These are phyloP conservation scores for Neodidymelliopsis sp. DNA, from an alignment of 2,329 filamentous ascomycete species.

Conservation along the genomic window DNA sequence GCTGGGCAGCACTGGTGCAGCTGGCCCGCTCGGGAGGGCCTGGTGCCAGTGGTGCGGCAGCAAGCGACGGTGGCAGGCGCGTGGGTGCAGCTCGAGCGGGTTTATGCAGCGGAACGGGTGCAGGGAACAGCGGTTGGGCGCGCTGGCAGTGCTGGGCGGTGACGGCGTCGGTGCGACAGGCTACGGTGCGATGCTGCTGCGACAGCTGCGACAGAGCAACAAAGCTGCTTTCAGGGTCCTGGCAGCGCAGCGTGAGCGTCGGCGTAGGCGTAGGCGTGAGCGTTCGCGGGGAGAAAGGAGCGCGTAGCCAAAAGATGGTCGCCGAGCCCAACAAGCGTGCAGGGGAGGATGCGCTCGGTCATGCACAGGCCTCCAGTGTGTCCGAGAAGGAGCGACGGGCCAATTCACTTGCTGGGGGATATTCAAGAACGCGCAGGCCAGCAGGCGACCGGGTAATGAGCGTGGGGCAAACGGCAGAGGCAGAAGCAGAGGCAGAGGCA, in stretches of 20 bases:
- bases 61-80: slow-evolving; percentile 4
- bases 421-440: slow-evolving; percentile 10
- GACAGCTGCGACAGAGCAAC: neutral
- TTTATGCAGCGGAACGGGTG: slow-evolving; percentile 5
- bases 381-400: slow-evolving; percentile 11
- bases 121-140: slow-evolving; percentile 2
- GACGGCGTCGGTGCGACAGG: neutral
- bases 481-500: slow-evolving; percentile 4
- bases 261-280: too few species aligned
- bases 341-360: slow-evolving; percentile 10
- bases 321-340: slow-evolving; percentile 10
- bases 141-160: neutral
- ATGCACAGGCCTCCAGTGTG: slow-evolving; percentile 13
- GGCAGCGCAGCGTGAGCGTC: slow-evolving; percentile 8
- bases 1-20: slow-evolving; percentile 2
- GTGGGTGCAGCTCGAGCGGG: slow-evolving; percentile 2
- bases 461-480: slow-evolving; percentile 15
- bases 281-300: slow-evolving; percentile 15
- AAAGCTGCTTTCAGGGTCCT: slow-evolving; percentile 3
- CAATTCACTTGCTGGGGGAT: slow-evolving; percentile 7
- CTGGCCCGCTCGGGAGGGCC: slow-evolving; percentile 1
- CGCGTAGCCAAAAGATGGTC: slow-evolving; percentile 6
- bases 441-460: neutral
- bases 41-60: slow-evolving; percentile 20
- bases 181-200: neutral